Evolutionary conservation across 1,284 basidiomycete species (phyloP).

Genomic region (Thecaphora frezii): DNA sequence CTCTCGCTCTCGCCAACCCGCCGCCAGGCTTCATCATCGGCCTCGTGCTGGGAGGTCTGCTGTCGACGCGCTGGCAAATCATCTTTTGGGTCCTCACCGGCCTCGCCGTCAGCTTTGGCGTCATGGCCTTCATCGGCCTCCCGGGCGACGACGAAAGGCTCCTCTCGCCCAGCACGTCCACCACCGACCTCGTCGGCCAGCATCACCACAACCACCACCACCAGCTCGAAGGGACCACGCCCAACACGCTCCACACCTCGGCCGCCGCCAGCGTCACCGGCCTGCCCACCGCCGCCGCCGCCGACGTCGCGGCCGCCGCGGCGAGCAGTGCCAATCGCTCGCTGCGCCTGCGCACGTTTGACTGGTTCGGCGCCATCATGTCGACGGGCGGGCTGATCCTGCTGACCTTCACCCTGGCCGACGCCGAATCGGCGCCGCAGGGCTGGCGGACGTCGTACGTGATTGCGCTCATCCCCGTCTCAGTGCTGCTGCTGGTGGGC

Average conservation of each 20-base stretch:
- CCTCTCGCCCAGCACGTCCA: neutral
- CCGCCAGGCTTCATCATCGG: slow-evolving; percentile 63
- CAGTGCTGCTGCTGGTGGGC: slow-evolving; percentile 65
- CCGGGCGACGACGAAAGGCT: slow-evolving; percentile 52
- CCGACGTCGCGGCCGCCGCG: neutral
- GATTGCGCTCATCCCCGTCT: slow-evolving; percentile 67
- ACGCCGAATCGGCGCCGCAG: slow-evolving; percentile 70
- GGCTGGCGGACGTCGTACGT: slow-evolving; percentile 71
- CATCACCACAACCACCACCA: slow-evolving; percentile 2
- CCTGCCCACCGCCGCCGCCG: slow-evolving; percentile 6
- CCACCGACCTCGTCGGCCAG: neutral
- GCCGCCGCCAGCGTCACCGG: neutral
- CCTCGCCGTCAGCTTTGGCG: slow-evolving; percentile 64
- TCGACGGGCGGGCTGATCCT: slow-evolving; percentile 75
- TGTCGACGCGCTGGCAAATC: slow-evolving; percentile 67
- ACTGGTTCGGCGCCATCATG: slow-evolving; percentile 78
- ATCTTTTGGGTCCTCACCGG: slow-evolving; percentile 68
- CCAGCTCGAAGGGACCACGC: neutral
- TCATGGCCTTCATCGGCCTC: slow-evolving; percentile 63
- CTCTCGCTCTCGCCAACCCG: neutral
- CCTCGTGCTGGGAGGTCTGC: slow-evolving; percentile 69
- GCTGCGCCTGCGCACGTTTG: slow-evolving; percentile 61
- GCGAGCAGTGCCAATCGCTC: slow-evolving; percentile 6
- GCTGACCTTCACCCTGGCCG: slow-evolving; percentile 76
- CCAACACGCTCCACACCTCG: neutral